A percentile compares a stretch with the other conserved stretches of the same genome.
Conservation (phyloP, 192 early-diverging fungal species). For the Gaertneriomyces semiglobifer region DNA sequence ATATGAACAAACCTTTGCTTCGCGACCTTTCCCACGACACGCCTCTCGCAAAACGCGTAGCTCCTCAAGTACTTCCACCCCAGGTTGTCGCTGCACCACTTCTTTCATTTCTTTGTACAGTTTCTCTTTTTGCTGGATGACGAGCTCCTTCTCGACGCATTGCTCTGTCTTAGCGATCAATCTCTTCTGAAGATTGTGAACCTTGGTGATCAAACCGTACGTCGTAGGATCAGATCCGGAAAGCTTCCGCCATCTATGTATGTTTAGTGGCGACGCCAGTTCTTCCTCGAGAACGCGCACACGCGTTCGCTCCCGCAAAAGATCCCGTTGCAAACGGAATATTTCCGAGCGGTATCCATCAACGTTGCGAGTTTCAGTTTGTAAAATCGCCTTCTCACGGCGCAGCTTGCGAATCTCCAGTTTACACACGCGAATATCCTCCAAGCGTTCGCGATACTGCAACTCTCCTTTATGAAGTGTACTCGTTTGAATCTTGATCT, state of each 20-base stretch:
- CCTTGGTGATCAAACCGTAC: conserved; percentile 59
- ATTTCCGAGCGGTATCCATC: conserved; percentile 53
- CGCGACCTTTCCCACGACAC: conserved; percentile 48
- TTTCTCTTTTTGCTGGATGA: conserved; percentile 57
- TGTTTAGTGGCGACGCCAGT: conserved; percentile 62
- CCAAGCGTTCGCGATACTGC: conserved; percentile 58
- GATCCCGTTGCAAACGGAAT: conserved; percentile 55
- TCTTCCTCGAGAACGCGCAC: conserved; percentile 66
- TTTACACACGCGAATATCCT: conserved; percentile 61
- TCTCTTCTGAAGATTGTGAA: conserved; percentile 59
- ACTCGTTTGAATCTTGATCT: conserved; percentile 61
- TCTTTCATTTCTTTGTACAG: conserved; percentile 59
- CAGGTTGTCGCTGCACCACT: conserved; percentile 54
- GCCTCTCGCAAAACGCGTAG: conserved; percentile 49
- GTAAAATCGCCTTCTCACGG: conserved; percentile 56
- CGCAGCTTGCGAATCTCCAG: conserved; percentile 60
- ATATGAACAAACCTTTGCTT: conserved; percentile 45
- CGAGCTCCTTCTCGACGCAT: conserved; percentile 59
- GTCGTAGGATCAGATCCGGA: conserved; percentile 59
- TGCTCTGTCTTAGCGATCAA: conserved; percentile 62
- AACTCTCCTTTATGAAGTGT: conserved; percentile 62
- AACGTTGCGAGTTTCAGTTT: conserved; percentile 58
- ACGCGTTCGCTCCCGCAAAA: conserved; percentile 52
- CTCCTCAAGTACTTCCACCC: conserved; percentile 56
- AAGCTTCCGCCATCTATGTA: conserved; percentile 61